Evolutionary conservation across 1,284 basidiomycete genomes (phyloP).

Genomic region (Nidula niveotomentosa): DNA sequence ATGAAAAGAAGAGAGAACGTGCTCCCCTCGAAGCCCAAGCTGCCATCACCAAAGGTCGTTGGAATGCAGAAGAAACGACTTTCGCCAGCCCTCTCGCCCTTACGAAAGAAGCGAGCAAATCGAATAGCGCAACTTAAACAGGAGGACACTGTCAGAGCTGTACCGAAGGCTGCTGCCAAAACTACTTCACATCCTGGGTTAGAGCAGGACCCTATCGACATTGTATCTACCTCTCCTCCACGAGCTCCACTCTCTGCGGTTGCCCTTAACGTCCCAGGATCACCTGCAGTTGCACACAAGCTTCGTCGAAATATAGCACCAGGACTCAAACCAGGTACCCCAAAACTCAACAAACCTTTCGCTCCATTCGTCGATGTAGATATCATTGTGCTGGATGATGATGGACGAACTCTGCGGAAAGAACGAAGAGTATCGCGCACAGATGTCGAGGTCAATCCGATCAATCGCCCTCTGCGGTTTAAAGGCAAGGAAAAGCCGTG

Average conservation of each 20-base stretch:
- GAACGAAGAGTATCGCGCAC: constrained; percentile 49
- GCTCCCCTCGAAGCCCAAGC: constrained; percentile 22
- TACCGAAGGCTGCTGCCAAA: constrained; percentile 8
- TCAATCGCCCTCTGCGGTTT: constrained; percentile 4
- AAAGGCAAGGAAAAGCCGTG: not conserved
- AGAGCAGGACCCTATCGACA: not conserved
- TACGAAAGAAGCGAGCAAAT: constrained; percentile 21
- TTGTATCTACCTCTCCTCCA: constrained; percentile 18
- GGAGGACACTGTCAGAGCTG: constrained; percentile 4
- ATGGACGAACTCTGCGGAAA: constrained; percentile 53
- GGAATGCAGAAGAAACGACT: constrained; percentile 34
- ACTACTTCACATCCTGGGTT: not conserved
- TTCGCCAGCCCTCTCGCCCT: constrained; percentile 27
- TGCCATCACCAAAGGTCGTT: constrained; percentile 32
- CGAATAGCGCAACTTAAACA: constrained; percentile 26
- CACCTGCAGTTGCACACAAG: constrained; percentile 28
- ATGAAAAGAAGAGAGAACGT: constrained; percentile 48
- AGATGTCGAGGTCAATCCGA: constrained; percentile 27
- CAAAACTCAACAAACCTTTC: constrained; percentile 32
- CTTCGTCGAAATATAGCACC: constrained; percentile 14
- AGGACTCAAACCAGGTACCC: constrained; percentile 24
- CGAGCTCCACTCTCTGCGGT: constrained; percentile 42
- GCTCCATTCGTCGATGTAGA: constrained; percentile 60
- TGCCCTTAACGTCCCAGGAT: constrained; percentile 39
- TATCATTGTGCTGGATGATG: constrained; percentile 61